These are phyloP conservation scores for Chrysosphaeria jannelii DNA, from an alignment of 2,329 filamentous ascomycete species.

Conservation along the genomic window DNA sequence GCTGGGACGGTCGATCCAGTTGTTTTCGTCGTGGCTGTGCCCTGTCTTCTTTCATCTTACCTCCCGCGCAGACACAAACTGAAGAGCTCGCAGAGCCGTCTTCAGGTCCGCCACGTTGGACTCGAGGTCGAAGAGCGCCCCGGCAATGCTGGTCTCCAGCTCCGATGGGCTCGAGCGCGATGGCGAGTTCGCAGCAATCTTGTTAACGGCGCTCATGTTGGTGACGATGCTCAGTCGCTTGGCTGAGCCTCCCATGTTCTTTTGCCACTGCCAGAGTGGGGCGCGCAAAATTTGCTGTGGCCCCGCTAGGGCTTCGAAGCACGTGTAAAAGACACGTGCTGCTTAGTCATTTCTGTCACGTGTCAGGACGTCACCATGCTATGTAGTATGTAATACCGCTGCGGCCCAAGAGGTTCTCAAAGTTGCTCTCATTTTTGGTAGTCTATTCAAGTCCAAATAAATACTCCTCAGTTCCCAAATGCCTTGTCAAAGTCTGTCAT, in stretches of 20 bases:
- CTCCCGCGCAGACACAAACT: slow-evolving; percentile 97
- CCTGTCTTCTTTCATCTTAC: too few species aligned
- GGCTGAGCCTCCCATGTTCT: background rate
- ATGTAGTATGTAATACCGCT: too few species aligned
- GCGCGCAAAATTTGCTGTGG: too few species aligned
- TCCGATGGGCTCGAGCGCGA: slow-evolving; percentile 89
- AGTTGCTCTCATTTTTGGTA: slow-evolving; percentile 1
- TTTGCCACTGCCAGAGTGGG: too few species aligned
- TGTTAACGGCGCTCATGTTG: slow-evolving; percentile 47
- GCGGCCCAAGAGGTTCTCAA: slow-evolving; percentile 9
- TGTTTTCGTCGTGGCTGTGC: background rate
- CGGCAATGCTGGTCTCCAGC: slow-evolving; percentile 89
- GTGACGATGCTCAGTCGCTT: background rate
- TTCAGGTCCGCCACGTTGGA: slow-evolving; percentile 97
- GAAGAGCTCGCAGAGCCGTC: slow-evolving; percentile 81
- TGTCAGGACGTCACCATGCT: too few species aligned
- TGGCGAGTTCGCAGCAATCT: slow-evolving; percentile 93
- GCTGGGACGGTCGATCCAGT: background rate
- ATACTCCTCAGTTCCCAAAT: slow-evolving; percentile 24
- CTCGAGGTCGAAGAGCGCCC: slow-evolving; percentile 96
- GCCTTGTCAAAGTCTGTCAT: slow-evolving; percentile 38
- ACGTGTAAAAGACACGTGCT: too few species aligned
- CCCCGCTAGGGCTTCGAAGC: too few species aligned
- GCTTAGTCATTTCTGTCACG: too few species aligned
- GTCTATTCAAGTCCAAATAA: too few species aligned